phyloP scores from a whole-genome alignment of 2,329 filamentous ascomycete species.

The Zasmidium cellare region DNA sequence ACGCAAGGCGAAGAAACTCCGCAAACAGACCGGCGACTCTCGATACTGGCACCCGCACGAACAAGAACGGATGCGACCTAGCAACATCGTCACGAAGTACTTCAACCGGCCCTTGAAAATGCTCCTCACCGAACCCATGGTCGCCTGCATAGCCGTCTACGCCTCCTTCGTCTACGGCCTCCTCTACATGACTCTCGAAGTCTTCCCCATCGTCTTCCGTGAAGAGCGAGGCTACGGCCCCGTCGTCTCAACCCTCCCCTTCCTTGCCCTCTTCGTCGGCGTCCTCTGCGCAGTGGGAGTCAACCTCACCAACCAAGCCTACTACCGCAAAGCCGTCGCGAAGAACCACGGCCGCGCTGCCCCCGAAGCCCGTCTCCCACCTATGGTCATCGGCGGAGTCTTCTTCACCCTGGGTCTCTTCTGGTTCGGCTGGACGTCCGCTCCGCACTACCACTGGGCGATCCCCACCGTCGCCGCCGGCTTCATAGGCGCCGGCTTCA shows the following conservation, averaged over 20 bases:
- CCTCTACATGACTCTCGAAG: slow-evolving; percentile 49
- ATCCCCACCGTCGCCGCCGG: slow-evolving; percentile 38
- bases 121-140: slow-evolving; percentile 51
- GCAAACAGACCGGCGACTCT: slow-evolving; percentile 40
- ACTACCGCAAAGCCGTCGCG: slow-evolving; percentile 41
- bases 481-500: slow-evolving; percentile 50
- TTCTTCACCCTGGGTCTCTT: slow-evolving; percentile 35
- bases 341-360: slow-evolving; percentile 36
- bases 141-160: slow-evolving; percentile 35
- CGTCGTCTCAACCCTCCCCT: slow-evolving; percentile 16
- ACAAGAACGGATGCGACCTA: slow-evolving; percentile 41
- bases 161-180: slow-evolving; percentile 42
- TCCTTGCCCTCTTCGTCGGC: slow-evolving; percentile 48
- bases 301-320: slow-evolving; percentile 51
- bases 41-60: slow-evolving; percentile 50
- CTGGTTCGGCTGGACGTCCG: slow-evolving; percentile 25
- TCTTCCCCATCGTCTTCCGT: slow-evolving; percentile 50
- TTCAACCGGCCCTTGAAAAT: slow-evolving; percentile 45
- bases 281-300: slow-evolving; percentile 43
- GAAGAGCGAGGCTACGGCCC: slow-evolving; percentile 44
- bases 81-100: slow-evolving; percentile 45
- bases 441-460: slow-evolving; percentile 39
- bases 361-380: slow-evolving; percentile 42
- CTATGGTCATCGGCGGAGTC: slow-evolving; percentile 47
- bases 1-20: slow-evolving; percentile 39